Evolutionary conservation across 257 asterid genomes (phyloP), one percentile per base, ranked within the genome.

Genomic region (Thymus mandschuricus): DNA sequence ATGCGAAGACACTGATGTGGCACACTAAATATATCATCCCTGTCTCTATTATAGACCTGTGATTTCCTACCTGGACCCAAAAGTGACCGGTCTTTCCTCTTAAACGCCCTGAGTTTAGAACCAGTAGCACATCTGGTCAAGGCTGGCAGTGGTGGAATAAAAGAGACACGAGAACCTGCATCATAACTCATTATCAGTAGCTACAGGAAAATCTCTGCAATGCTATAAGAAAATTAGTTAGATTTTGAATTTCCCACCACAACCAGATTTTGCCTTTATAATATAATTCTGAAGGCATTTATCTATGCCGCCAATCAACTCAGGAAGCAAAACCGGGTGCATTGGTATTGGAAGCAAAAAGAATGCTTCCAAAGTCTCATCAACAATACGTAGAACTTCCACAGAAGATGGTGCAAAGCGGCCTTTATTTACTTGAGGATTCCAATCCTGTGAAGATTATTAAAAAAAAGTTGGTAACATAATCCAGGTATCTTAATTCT

Each of bases 291-390:
- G 87, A 46, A 93, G 89, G 87, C 96, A 87, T 75, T 69, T 74
- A 66, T 91, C 97, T 34, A 93, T 78, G 69, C 97, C 96, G 60
- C 75, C 68, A 78, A 83, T 80, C 81, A 93, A 81, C 68, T 89
- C 92, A 7, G 96, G 97, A 75, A 93, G 89, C 81, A 93, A 85
- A 78, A 79, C 84, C n/a, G 92, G 96, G 80, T 93, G 96, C 81
- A 78, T 78, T 35, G 98, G 94, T 78, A 93, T 91, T 44, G 98
- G 98, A 86, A 93, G 81, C 86, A 93, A 85, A 80, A 91, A 83
- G 84, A 93, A 93, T 66, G 98, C 98, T 80, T 91, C 98, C 80
- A 93, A 62, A 34, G 96, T 85, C 81, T 91, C 98, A 59, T 93
- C 96, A 40, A 91, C 71, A 34, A 85, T 82, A 55, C 96, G 97